These are phyloP conservation scores for Taphrina confusa DNA, from an alignment of 1,139 yeast genomes.

Conservation along the genomic window DNA sequence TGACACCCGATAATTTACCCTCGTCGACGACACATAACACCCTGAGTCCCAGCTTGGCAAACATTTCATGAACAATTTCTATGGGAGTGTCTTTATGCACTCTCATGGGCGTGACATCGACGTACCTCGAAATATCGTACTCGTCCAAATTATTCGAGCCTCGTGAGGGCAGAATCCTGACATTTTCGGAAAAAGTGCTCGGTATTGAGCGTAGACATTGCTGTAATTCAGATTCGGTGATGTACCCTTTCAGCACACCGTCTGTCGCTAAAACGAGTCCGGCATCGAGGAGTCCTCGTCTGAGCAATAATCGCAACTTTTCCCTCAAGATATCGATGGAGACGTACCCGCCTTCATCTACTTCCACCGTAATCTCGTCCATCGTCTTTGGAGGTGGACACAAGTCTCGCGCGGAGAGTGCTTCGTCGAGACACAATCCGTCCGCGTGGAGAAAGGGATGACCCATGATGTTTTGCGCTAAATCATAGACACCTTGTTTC, in stretches of 20 bases:
- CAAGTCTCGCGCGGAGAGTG: conserved; percentile 8
- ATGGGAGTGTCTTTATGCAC: conserved; percentile 35
- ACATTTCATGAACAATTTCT: conserved; percentile 36
- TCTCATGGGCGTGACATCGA: conserved; percentile 34
- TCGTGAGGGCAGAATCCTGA: neutral
- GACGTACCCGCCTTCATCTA: neutral
- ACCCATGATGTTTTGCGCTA: conserved; percentile 28
- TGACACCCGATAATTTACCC: conserved; percentile 25
- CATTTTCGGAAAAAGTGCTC: neutral
- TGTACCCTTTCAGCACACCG: conserved; percentile 34
- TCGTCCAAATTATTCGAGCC: neutral
- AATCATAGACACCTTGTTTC: conserved; percentile 33
- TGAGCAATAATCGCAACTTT: conserved; percentile 5
- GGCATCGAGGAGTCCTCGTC: conserved; percentile 27
- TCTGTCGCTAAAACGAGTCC: conserved; percentile 31
- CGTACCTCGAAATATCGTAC: conserved; percentile 5
- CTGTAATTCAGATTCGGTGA: conserved; percentile 22
- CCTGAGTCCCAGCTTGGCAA: conserved; percentile 35
- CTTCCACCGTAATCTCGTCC: conserved; percentile 25
- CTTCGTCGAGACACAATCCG: conserved; percentile 14
- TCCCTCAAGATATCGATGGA: neutral
- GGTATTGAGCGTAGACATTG: conserved; percentile 11
- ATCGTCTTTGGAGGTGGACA: conserved; percentile 21
- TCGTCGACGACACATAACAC: conserved; percentile 34
- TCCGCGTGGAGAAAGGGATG: conserved; percentile 29